phyloP scores from a whole-genome alignment of 441 rosid genomes.

The Corymbia citriodora region DNA sequence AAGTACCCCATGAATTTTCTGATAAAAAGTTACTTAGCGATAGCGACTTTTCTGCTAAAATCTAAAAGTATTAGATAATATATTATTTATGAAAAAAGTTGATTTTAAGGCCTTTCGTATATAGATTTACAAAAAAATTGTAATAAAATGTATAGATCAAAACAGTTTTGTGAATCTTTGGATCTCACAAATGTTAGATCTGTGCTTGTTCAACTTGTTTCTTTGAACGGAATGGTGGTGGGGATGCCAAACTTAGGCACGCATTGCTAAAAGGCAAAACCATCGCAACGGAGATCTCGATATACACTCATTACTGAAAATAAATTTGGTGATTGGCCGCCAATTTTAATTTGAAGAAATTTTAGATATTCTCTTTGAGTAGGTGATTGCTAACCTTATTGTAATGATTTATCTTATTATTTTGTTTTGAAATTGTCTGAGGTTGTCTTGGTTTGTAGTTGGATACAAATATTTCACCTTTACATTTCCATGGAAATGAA shows the following conservation, averaged over 20 bases:
- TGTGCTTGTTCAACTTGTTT: background rate
- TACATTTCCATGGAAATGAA: too few relatives aligned
- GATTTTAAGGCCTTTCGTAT: background rate
- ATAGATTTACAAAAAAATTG: background rate
- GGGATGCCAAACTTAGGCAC: background rate
- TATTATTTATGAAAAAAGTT: background rate
- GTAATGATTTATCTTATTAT: background rate
- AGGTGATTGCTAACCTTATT: background rate
- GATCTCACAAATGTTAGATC: rapidly evolving
- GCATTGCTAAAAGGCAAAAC: background rate
- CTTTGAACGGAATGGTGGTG: background rate
- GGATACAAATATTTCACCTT: too few relatives aligned
- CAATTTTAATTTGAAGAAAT: too few relatives aligned
- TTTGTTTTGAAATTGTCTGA: too few relatives aligned
- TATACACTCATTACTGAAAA: background rate
- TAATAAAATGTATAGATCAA: background rate
- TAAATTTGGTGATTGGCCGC: rapidly evolving
- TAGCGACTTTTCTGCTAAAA: background rate
- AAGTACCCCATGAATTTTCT: background rate
- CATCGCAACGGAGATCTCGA: background rate
- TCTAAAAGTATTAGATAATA: background rate
- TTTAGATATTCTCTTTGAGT: background rate
- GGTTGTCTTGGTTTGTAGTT: too few relatives aligned
- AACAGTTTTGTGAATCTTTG: too few relatives aligned
- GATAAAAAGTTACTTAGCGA: background rate